These are phyloP conservation scores for Cicer bijugum DNA, from an alignment of 306 rosid species.

Conservation along the genomic window DNA sequence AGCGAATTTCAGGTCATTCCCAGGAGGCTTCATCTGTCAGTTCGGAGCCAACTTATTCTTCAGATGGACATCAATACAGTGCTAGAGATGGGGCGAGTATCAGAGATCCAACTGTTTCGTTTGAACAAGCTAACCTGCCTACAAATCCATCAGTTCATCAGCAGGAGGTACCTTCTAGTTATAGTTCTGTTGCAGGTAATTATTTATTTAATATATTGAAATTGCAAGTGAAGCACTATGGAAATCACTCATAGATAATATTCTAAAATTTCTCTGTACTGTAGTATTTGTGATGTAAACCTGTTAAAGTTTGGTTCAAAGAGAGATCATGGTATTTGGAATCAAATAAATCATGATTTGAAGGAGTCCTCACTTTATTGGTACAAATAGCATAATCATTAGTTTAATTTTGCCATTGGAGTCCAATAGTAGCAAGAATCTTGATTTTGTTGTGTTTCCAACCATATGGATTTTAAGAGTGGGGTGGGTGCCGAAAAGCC, in stretches of 20 bases:
- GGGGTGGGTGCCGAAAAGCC: not conserved
- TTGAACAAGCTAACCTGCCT: constrained; percentile 66
- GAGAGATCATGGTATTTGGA: constrained; percentile 28
- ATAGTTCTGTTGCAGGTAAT: constrained; percentile 98
- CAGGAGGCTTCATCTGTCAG: constrained; percentile 60
- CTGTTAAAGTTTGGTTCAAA: constrained; percentile 42
- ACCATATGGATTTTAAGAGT: not conserved
- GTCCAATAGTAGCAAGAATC: constrained; percentile 1
- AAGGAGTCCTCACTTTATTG: not conserved
- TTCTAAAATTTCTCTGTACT: constrained; percentile 40
- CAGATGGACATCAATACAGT: constrained; percentile 63
- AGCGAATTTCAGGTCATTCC: constrained; percentile 55
- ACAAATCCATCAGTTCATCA: constrained; percentile 78
- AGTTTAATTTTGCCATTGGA: constrained; percentile 18
- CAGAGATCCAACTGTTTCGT: constrained; percentile 61
- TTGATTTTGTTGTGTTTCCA: constrained; percentile 25
- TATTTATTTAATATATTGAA: constrained; percentile 60
- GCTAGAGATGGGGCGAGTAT: constrained; percentile 59
- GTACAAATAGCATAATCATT: not conserved
- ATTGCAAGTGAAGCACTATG: constrained; percentile 66
- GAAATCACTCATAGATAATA: constrained; percentile 50
- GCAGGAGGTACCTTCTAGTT: constrained; percentile 99
- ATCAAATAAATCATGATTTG: not conserved
- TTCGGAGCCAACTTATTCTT: constrained; percentile 60
- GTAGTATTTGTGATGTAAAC: constrained; percentile 35